Base-by-base conservation (phyloP, 371 early-diverging fungal genomes). In the Syncephalastrum sp. region DNA sequence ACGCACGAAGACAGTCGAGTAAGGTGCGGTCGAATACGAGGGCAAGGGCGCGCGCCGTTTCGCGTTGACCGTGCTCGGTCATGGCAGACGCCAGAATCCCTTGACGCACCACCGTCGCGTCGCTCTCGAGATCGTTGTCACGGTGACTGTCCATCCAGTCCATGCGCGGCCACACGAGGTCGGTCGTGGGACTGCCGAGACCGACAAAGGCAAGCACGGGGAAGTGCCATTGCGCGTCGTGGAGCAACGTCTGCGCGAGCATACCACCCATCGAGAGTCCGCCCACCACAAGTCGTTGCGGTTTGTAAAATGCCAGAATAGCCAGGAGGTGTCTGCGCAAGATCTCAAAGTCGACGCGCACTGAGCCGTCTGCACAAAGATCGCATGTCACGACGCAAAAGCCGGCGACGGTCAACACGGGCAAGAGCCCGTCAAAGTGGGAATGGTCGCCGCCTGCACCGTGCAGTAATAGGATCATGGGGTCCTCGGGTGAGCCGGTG, bases 201-300 rank as follows among this genome's bases (percentile, higher is more conserved):
- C 56, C 50, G 14, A 77, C 51, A 5, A 70, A 17, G 1, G 64
- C 73, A 15, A n/a, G 44, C 2, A 70, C 47, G 2, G 12, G 10
- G 1, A 19, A 12, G 14, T 23, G 15, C 56, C 60, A 57, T n/a
- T 10, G 19, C 10, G 42, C 49, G 21, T 42, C 21, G 49, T 54
- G 41, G 6, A 24, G 29, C 51, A 65, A 64, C 10, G 59, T 14
- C 48, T 74, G 64, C 4, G 66, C 63, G 2, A 72, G 44, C 46
- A 77, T 62, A 7, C 73, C 68, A 33, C 78, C 78, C 75, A 77
- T 72, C 0, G 75, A 77, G 1, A 77, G 27, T 1, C 78, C 78
- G 10, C 68, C 73, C 2, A 74, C 5, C 15, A 70, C 56, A 4
- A 74, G 14, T 0, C 29, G 29, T 29, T 7, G 29, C 29, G 29